These are phyloP conservation scores for Boletus subparvulus DNA, from an alignment of 768 basidiomycete species.

Conservation along the genomic window DNA sequence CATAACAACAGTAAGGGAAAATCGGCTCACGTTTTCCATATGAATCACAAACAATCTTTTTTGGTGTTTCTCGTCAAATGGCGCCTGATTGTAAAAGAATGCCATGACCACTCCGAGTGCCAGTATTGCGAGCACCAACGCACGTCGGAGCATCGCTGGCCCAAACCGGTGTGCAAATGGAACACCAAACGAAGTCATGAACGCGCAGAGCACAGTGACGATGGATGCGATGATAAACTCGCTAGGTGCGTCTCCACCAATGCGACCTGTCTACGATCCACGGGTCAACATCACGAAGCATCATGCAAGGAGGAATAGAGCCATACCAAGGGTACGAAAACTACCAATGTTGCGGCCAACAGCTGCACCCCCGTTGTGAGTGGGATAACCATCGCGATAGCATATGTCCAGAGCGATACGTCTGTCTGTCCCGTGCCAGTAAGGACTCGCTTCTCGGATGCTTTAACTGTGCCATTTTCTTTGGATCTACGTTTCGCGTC, in stretches of 20 bases:
- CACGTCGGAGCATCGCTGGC: constrained; percentile 34
- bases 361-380: constrained; percentile 59
- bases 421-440: constrained; percentile 22
- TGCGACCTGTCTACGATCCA: constrained; percentile 66
- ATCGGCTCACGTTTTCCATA: constrained; percentile 71
- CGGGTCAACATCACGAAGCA: constrained; percentile 2
- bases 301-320: not conserved
- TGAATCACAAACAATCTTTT: constrained; percentile 83
- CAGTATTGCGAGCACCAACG: constrained; percentile 46
- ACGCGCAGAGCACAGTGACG: constrained; percentile 55
- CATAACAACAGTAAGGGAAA: not conserved
- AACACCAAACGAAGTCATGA: constrained; percentile 56
- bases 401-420: constrained; percentile 63
- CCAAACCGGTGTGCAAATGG: constrained; percentile 79
- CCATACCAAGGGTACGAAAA: constrained; percentile 85
- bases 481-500: not conserved
- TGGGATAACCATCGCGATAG: constrained; percentile 54
- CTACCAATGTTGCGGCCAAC: constrained; percentile 63
- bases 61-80: constrained; percentile 86
- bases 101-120: constrained; percentile 53
- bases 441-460: not conserved
- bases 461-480: constrained; percentile 2
- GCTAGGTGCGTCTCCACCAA: constrained; percentile 78
- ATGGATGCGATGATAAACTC: constrained; percentile 88
- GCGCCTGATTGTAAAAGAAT: constrained; percentile 54